Evolutionary conservation across 345 rosid genomes (phyloP).

Genomic region (Lepidium aucheri): DNA sequence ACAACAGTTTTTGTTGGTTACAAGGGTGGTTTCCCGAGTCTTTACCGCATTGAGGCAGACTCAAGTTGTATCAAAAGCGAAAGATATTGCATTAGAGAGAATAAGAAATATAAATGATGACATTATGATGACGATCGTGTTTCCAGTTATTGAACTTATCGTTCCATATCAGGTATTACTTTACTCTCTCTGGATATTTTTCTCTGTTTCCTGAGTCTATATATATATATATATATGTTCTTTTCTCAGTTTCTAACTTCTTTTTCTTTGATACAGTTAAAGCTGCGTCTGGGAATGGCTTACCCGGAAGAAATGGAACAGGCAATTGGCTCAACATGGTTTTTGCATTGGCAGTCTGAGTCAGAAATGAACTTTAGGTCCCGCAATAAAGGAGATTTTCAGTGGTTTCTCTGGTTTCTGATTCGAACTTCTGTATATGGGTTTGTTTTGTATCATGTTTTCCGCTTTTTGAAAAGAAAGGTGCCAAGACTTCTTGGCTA

Average conservation of each 20-base stretch:
- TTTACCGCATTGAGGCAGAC: slow-evolving; percentile 54
- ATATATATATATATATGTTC: not conserved
- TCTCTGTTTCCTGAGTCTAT: not conserved
- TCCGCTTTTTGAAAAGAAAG: slow-evolving; percentile 63
- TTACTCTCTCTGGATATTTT: not conserved
- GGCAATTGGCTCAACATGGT: slow-evolving; percentile 75
- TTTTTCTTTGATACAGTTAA: slow-evolving; percentile 45
- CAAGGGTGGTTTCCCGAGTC: slow-evolving; percentile 45
- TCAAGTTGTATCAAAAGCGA: slow-evolving; percentile 34
- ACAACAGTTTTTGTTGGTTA: slow-evolving; percentile 62
- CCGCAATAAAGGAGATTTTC: slow-evolving; percentile 45
- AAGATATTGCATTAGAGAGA: slow-evolving; percentile 41
- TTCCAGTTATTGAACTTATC: slow-evolving; percentile 55
- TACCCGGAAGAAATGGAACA: slow-evolving; percentile 85
- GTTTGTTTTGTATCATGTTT: slow-evolving; percentile 49
- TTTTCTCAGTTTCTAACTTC: not conserved
- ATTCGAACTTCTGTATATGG: slow-evolving; percentile 54
- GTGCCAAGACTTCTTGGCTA: slow-evolving; percentile 65
- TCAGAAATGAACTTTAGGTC: slow-evolving; percentile 59
- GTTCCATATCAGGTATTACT: slow-evolving; percentile 71
- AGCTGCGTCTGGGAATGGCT: slow-evolving; percentile 74
- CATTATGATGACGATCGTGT: slow-evolving; percentile 50
- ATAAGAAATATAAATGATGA: slow-evolving; percentile 62
- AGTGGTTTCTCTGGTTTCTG: slow-evolving; percentile 66
- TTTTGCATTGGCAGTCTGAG: slow-evolving; percentile 77